Conservation (phyloP, 169 alveolate species). For the Hepatocystis sp. region DNA sequence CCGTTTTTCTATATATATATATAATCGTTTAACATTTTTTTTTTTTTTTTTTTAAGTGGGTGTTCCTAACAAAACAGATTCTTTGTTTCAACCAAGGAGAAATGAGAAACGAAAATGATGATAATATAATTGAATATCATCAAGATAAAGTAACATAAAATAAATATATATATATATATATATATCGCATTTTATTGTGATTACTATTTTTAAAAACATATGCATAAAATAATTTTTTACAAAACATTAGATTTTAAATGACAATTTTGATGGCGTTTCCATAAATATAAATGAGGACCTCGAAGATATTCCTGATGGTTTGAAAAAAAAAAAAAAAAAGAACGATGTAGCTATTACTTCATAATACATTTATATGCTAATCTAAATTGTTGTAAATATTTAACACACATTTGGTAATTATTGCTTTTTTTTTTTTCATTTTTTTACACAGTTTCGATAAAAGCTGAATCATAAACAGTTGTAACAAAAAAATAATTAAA, state of each 20-base stretch:
- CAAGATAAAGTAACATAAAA: constrained; percentile 35
- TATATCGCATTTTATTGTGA: neutral
- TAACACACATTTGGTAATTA: neutral
- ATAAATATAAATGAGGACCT: constrained; percentile 52
- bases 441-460: constrained; percentile 33
- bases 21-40: too few relatives aligned
- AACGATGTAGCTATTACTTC: neutral
- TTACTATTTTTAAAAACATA: neutral
- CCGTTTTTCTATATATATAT: neutral
- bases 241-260: constrained; percentile 29
- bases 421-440: neutral
- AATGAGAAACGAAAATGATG: constrained; percentile 52
- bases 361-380: too few relatives aligned
- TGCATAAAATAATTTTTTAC: neutral
- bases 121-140: constrained; percentile 39
- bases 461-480: constrained; percentile 32
- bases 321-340: constrained; percentile 6
- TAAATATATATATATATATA: neutral
- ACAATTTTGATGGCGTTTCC: constrained; percentile 59
- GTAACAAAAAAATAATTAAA: too few relatives aligned
- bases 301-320: constrained; percentile 56
- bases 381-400: too few relatives aligned
- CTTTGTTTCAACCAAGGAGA: constrained; percentile 64
- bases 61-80: constrained; percentile 63
- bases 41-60: constrained; percentile 26